These are phyloP conservation scores for Penicillium pulvis DNA, from an alignment of 495 filamentous ascomycete genomes.

Conservation along the genomic window DNA sequence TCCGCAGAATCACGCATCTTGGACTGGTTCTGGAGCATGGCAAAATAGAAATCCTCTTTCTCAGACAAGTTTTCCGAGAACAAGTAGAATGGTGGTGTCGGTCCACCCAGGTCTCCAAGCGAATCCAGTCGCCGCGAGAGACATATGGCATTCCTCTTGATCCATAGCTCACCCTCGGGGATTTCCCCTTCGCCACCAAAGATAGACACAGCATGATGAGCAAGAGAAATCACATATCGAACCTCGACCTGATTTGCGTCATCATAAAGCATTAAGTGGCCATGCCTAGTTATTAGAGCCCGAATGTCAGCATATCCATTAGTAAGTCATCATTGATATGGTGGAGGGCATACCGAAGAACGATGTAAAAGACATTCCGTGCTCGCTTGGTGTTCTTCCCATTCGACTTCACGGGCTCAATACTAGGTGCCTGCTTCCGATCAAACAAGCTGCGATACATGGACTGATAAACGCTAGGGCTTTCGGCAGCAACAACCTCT, in stretches of 20 bases:
- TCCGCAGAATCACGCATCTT: constrained; percentile 57
- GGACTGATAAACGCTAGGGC: constrained; percentile 92
- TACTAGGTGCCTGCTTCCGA: constrained; percentile 63
- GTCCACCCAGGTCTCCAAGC: constrained; percentile 58
- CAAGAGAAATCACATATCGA: constrained; percentile 89
- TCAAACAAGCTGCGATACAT: constrained; percentile 98
- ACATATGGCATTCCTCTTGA: constrained; percentile 93
- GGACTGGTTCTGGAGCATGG: constrained; percentile 82
- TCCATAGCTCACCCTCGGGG: constrained; percentile 89
- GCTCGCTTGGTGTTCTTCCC: constrained; percentile 69
- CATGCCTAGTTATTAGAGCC: constrained; percentile 61
- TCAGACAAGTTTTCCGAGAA: constrained; percentile 93
- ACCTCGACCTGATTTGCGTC: constrained; percentile 87
- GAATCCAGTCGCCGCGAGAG: constrained; percentile 70
- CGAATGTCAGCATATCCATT: constrained; percentile 22
- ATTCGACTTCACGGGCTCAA: constrained; percentile 48
- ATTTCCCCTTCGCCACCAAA: constrained; percentile 80
- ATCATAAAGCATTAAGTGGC: constrained; percentile 96
- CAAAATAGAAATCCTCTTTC: constrained; percentile 98
- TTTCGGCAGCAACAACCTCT: constrained; percentile 67
- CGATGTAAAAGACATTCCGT: constrained; percentile 92
- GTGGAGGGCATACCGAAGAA: constrained; percentile 66
- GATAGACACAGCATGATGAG: constrained; percentile 82
- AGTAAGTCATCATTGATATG: constrained; percentile 2
- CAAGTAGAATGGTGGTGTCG: constrained; percentile 81